Evolutionary conservation across 306 rosid genomes (phyloP).

Genomic region (Delonix regia): DNA sequence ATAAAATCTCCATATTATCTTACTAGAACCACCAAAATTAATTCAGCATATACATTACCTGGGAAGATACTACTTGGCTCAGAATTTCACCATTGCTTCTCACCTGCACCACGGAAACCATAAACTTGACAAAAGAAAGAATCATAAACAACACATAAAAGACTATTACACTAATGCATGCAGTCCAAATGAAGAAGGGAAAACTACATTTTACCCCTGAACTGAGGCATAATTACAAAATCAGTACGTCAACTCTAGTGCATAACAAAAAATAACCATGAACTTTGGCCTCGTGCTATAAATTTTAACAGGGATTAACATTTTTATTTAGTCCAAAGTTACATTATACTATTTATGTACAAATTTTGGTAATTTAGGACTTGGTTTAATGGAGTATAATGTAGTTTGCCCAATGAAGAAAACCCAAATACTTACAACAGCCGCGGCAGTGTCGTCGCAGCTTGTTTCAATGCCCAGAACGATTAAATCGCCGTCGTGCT

Average conservation of each 20-base stretch:
- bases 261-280: not conserved
- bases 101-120: conserved; percentile 53
- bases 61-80: conserved; percentile 92
- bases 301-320: not conserved
- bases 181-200: not conserved
- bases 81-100: conserved; percentile 84
- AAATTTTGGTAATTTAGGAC: not conserved
- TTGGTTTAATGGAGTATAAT: not conserved
- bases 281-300: not conserved
- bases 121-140: conserved; percentile 10
- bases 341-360: not conserved
- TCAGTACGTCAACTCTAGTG: not conserved
- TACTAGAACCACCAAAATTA: not conserved
- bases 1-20: not conserved
- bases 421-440: conserved; percentile 59
- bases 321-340: not conserved
- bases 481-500: conserved; percentile 46
- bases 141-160: conserved; percentile 1
- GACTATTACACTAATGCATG: not conserved
- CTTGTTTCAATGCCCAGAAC: conserved; percentile 95
- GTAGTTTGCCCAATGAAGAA: not conserved
- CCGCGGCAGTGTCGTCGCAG: conserved; percentile 98
- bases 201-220: not conserved
- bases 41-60: conserved; percentile 50
- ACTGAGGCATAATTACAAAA: not conserved